phyloP scores from a whole-genome alignment of 345 rosid species.

The Eutrema yunnanense region DNA sequence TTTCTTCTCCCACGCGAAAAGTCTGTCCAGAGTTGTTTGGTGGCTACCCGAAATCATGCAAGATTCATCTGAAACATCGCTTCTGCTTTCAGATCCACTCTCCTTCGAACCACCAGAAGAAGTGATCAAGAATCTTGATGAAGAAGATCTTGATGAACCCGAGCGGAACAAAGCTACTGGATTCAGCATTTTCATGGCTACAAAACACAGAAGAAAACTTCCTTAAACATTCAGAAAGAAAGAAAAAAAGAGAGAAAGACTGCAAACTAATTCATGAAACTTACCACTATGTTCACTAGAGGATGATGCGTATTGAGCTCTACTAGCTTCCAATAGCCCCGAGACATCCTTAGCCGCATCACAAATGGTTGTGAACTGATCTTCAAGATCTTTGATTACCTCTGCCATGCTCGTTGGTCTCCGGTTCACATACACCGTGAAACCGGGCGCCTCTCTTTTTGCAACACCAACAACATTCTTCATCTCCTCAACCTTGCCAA shows the following conservation, averaged over 20 bases:
- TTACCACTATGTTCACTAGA: conserved; percentile 73
- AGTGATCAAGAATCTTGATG: conserved; percentile 63
- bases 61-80: conserved; percentile 42
- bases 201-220: conserved; percentile 11
- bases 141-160: conserved; percentile 82
- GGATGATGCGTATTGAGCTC: conserved; percentile 51
- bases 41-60: conserved; percentile 63
- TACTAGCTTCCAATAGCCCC: conserved; percentile 66
- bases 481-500: conserved; percentile 45
- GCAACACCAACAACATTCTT: conserved; percentile 34
- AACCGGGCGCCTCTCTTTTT: conserved; percentile 62
- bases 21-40: conserved; percentile 76
- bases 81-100: conserved; percentile 40
- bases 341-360: conserved; percentile 76
- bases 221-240: neutral
- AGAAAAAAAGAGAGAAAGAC: neutral
- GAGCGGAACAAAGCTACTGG: conserved; percentile 89
- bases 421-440: conserved; percentile 81
- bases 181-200: conserved; percentile 88
- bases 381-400: conserved; percentile 86
- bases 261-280: neutral
- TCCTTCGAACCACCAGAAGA: conserved; percentile 54
- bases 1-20: conserved; percentile 95
- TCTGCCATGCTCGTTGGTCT: conserved; percentile 95
- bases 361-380: conserved; percentile 61